Evolutionary conservation across 1,139 yeast genomes (phyloP).

Genomic region (Blastobotrys aristatus): DNA sequence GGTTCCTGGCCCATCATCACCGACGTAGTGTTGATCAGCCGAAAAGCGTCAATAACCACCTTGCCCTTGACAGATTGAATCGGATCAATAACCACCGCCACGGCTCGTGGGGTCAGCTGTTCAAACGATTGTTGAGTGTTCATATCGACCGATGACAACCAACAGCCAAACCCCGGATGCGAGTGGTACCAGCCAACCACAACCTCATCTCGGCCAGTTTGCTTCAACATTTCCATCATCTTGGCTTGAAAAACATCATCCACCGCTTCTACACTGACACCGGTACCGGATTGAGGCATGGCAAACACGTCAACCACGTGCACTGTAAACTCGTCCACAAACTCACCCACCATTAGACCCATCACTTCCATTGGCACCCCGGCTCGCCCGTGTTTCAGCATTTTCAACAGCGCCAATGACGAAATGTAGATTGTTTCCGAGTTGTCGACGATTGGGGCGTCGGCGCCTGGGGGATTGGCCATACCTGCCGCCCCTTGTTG

Average conservation of each 20-base stretch:
- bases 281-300: conserved; percentile 95
- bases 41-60: conserved; percentile 97
- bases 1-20: conserved; percentile 97
- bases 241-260: conserved; percentile 98
- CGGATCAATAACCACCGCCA: conserved; percentile 97
- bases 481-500: conserved; percentile 49
- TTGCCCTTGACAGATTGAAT: conserved; percentile 98
- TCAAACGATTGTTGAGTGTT: conserved; percentile 97
- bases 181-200: conserved; percentile 99
- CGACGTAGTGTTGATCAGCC: conserved; percentile 84
- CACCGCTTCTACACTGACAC: conserved; percentile 98
- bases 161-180: conserved; percentile 99
- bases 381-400: conserved; percentile 97
- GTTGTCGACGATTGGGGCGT: conserved; percentile 83
- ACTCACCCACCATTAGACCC: conserved; percentile 99
- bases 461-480: conserved; percentile 36
- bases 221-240: conserved; percentile 99
- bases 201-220: conserved; percentile 97
- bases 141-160: conserved; percentile 96
- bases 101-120: conserved; percentile 90
- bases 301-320: conserved; percentile 98
- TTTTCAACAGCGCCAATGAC: conserved; percentile 87
- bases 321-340: conserved; percentile 95
- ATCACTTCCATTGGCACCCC: conserved; percentile 99
- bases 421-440: conserved; percentile 96